Conservation (phyloP, 2,329 filamentous ascomycete genomes). For the Zasmidium citrigriseum region DNA sequence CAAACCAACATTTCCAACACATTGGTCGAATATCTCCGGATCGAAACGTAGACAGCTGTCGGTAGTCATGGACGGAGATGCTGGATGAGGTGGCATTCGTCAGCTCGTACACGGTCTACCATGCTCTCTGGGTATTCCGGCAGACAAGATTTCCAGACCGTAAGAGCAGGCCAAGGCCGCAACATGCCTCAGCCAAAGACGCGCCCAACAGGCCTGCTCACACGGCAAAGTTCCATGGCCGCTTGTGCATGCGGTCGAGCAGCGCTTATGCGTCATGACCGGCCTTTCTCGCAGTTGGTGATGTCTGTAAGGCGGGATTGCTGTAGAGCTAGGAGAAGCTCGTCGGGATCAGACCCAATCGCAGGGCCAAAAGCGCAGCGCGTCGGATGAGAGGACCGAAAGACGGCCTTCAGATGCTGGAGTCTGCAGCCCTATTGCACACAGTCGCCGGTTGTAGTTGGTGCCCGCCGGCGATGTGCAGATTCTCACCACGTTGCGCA, state of each 20-base stretch:
- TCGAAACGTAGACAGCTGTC: neutral
- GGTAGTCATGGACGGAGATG: neutral
- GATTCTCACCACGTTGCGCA: neutral
- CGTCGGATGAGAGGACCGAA: neutral
- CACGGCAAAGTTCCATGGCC: neutral
- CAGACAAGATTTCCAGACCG: neutral
- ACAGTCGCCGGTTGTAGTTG: neutral
- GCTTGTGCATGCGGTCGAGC: neutral
- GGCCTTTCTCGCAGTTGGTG: neutral
- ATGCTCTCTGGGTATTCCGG: neutral
- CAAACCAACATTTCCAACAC: neutral
- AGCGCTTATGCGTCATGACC: neutral
- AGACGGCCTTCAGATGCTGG: neutral
- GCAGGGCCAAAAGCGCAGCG: neutral
- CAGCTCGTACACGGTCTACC: neutral
- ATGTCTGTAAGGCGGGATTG: neutral
- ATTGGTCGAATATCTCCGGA: neutral
- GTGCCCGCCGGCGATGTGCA: neutral
- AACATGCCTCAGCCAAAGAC: neutral
- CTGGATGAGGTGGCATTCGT: neutral
- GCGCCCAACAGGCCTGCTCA: neutral
- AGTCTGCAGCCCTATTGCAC: neutral
- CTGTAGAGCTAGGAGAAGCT: neutral
- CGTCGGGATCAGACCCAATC: neutral
- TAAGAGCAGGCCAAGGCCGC: neutral